Evolutionary conservation across 1,284 basidiomycete species (phyloP), one percentile per base, ranked within the genome.

Genomic region (Cutaneotrichosporon cavernicola): DNA sequence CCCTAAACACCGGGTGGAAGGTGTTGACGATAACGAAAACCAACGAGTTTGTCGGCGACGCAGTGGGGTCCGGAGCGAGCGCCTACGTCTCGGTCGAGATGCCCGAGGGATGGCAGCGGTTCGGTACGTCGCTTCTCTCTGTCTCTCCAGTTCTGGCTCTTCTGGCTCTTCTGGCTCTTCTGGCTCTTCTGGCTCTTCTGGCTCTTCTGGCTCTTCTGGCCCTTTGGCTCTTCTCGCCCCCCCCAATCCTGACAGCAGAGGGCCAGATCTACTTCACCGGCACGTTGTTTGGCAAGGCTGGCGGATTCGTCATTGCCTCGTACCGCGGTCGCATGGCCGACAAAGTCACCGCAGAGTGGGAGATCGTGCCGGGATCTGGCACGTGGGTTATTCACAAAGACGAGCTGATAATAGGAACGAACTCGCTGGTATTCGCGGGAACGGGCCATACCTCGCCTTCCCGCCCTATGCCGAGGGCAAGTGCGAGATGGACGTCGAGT

Each of bases 41-140:
- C 21, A 51, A 51, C 49, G 22, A 51, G 49, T 51, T 51, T 22
- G 16, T 51, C 2, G 49, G 49, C 49, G 30, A 51, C 49, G 49
- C 49, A 11, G 22, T 14, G 5, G 49, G 49, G 5, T 26, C 22
- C 4, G 49, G 49, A 5, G 49, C 49, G 49, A 51, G 49, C 49
- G 9, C 11, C 22, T 51, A 51, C 49, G 26, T 51, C 21, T 51
- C 49, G 22, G 26, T 30, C 3, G 30, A 26, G 49, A 51, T 51
- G 49, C 49, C 49, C 9, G 49, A 51, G 22, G 49, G 49, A 5
- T 51, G 22, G 22, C 49, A 51, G 49, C 49, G 49, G 4, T 51
- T 51, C 14, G 49, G 49, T 51, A 22, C 21, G 49, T 34, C 10
- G 5, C 10, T 10, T 34, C 34, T 34, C 10, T 34, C 34, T n/a